Evolutionary conservation across 371 early-diverging fungal species (phyloP).

Genomic region (Mortierella sp.): DNA sequence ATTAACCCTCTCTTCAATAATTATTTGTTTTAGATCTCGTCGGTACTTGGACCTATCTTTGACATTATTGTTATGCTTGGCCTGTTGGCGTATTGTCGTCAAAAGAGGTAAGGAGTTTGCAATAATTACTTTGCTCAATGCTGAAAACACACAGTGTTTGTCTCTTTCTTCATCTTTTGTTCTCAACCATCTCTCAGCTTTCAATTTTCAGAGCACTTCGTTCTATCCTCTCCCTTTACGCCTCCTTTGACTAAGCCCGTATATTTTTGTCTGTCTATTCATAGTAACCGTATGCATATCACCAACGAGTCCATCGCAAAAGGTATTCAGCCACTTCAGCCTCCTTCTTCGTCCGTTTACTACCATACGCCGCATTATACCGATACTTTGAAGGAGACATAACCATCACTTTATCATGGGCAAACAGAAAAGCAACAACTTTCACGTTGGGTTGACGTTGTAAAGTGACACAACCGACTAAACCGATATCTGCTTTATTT

Average conservation of each 20-base stretch:
- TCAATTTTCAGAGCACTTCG: slow-evolving; percentile 5
- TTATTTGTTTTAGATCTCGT: slow-evolving; percentile 32
- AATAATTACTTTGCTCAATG: background rate
- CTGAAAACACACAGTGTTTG: slow-evolving; percentile 2
- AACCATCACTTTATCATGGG: background rate
- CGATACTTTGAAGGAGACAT: background rate
- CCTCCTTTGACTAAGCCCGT: slow-evolving; percentile 6
- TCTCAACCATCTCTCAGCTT: background rate
- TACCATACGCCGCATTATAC: background rate
- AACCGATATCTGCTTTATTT: background rate
- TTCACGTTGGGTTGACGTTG: background rate
- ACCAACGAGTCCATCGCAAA: slow-evolving; percentile 53
- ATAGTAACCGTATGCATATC: slow-evolving; percentile 50
- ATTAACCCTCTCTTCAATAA: background rate
- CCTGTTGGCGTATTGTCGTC: slow-evolving; percentile 51
- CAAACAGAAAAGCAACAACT: background rate
- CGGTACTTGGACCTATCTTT: slow-evolving; percentile 51
- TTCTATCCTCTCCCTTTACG: background rate
- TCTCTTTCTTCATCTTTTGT: background rate
- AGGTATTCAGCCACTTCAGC: slow-evolving; percentile 33
- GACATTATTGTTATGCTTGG: slow-evolving; percentile 56
- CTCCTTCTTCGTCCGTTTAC: background rate
- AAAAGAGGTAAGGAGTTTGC: slow-evolving; percentile 41
- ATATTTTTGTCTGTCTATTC: background rate
- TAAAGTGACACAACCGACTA: slow-evolving; percentile 18